These are phyloP conservation scores for Rubroshorea leprosula DNA, from an alignment of 345 rosid species.

Conservation along the genomic window DNA sequence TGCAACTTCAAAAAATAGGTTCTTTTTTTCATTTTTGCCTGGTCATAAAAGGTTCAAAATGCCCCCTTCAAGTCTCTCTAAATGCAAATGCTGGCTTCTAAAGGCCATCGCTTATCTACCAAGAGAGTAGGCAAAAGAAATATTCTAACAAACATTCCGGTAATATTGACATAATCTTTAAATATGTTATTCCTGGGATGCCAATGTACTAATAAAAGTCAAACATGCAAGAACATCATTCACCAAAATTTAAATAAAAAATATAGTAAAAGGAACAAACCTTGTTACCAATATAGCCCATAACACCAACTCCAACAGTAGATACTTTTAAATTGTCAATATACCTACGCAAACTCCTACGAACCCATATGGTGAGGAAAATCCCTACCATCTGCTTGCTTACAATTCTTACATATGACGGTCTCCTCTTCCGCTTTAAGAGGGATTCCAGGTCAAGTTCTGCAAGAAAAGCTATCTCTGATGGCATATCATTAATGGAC, in stretches of 20 bases:
- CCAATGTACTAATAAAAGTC: neutral
- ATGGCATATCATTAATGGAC: conserved; percentile 38
- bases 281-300: conserved; percentile 99
- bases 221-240: neutral
- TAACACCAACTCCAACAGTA: conserved; percentile 86
- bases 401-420: conserved; percentile 65
- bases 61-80: no score
- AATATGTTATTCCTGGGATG: conserved; percentile 1
- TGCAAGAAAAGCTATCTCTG: conserved; percentile 49
- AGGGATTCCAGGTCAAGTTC: conserved; percentile 61
- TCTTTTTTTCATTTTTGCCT: no score
- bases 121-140: no score
- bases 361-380: conserved; percentile 84
- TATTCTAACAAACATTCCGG: no score
- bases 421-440: conserved; percentile 61
- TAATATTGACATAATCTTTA: neutral
- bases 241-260: neutral
- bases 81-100: no score
- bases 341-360: conserved; percentile 76
- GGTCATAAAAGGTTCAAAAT: no score
- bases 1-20: no score
- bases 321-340: conserved; percentile 78
- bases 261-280: conserved; percentile 33
- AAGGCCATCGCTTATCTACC: no score
- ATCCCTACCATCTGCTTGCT: conserved; percentile 97